phyloP scores from a whole-genome alignment of 2,329 filamentous ascomycete species.

The Sodiomyces alkalinus region DNA sequence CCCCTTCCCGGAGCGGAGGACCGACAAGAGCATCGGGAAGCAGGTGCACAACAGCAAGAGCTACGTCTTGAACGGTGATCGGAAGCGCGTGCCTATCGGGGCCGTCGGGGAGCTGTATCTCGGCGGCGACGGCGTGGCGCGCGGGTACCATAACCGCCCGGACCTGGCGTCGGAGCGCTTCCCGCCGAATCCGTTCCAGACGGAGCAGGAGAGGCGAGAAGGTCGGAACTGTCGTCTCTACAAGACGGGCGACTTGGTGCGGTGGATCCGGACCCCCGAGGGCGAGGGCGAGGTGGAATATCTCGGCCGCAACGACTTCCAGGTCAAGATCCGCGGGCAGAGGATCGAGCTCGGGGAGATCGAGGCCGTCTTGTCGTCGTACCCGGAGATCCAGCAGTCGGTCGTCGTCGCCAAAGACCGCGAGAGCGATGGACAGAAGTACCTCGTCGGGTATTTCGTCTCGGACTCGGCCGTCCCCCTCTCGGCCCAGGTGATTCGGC shows the following conservation, averaged over 20 bases:
- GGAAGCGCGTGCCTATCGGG: constrained; percentile 9
- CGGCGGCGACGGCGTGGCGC: constrained; percentile 11
- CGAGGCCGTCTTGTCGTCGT: no score
- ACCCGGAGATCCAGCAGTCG: no score
- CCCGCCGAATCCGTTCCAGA: constrained; percentile 1
- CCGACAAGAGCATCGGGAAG: constrained; percentile 2
- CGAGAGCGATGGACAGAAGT: no score
- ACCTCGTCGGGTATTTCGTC: no score
- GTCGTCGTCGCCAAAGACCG: no score
- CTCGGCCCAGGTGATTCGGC: no score
- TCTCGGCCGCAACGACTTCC: constrained; percentile 15
- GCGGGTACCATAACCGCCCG: constrained; percentile 9
- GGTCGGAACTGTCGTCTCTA: constrained; percentile 4
- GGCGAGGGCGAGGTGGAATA: constrained; percentile 4
- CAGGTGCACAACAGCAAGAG: constrained; percentile 6
- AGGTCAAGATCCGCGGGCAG: constrained; percentile 28
- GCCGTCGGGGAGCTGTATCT: constrained; percentile 13
- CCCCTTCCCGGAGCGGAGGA: no score
- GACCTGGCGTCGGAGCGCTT: constrained; percentile 1
- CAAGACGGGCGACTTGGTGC: constrained; percentile 8
- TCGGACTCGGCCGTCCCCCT: no score
- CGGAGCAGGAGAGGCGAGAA: background rate
- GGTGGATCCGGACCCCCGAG: constrained; percentile 1
- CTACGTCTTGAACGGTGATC: constrained; percentile 11
- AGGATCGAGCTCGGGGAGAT: constrained; percentile 24